Conservation (phyloP, 1,284 basidiomycete species). For the Cutaneotrichosporon sp. region DNA sequence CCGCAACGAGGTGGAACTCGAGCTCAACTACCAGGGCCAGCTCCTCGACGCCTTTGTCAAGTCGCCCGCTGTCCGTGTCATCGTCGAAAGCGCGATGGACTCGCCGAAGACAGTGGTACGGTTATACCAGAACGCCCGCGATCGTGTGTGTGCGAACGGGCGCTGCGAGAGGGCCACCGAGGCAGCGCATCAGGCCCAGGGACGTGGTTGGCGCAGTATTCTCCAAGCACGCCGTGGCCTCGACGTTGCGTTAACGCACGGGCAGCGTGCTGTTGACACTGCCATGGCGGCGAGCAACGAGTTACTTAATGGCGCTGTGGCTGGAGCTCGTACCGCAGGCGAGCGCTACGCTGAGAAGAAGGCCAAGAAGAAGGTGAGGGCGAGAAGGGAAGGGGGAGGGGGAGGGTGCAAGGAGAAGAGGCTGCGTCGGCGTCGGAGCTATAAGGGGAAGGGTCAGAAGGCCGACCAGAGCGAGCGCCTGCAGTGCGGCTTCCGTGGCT, state of each 20-base stretch:
- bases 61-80: neutral
- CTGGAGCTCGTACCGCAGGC: neutral
- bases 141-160: constrained; percentile 13
- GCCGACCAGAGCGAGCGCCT: neutral
- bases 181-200: neutral
- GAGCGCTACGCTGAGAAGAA: neutral
- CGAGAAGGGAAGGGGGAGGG: neutral
- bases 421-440: neutral
- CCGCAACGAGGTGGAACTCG: constrained; percentile 4
- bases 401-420: neutral
- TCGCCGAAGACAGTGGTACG: neutral
- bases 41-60: constrained; percentile 6
- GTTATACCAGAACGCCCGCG: neutral
- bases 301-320: neutral
- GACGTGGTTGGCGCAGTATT: neutral
- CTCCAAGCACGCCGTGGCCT: constrained; percentile 6
- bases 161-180: constrained; percentile 8
- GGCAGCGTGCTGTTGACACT: neutral
- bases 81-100: neutral
- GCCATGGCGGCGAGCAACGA: neutral
- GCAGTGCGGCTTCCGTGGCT: constrained; percentile 10
- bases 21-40: neutral
- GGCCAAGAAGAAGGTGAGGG: neutral
- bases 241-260: neutral
- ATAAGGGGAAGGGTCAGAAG: neutral